Evolutionary conservation across 2,329 filamentous ascomycete genomes (phyloP).

Genomic region (Ophiobolus disseminans): DNA sequence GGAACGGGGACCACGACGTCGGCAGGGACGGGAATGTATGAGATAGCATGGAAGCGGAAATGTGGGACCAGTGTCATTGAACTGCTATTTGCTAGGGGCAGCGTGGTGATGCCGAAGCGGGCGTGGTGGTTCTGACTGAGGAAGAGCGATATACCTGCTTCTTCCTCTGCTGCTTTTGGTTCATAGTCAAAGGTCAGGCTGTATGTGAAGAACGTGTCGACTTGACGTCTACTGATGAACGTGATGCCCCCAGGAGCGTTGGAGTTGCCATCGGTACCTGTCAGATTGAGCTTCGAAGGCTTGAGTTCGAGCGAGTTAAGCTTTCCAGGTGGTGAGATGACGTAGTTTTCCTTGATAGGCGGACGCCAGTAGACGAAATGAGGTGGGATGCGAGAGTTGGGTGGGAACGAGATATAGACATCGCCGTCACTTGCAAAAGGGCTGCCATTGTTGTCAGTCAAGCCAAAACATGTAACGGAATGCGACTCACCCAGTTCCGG

Average conservation of each 20-base stretch:
- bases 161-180: slow-evolving; percentile 51
- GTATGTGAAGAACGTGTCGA: slow-evolving; percentile 62
- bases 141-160: slow-evolving; percentile 62
- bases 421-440: slow-evolving; percentile 53
- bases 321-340: slow-evolving; percentile 55
- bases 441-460: slow-evolving; percentile 6
- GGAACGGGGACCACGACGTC: slow-evolving; percentile 52
- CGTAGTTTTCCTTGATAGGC: slow-evolving; percentile 55
- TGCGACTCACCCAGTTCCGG: slow-evolving; percentile 45
- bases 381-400: slow-evolving; percentile 54
- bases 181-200: slow-evolving; percentile 56
- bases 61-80: slow-evolving; percentile 37
- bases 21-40: slow-evolving; percentile 50
- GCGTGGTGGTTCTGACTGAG: slow-evolving; percentile 60
- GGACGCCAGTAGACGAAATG: slow-evolving; percentile 64
- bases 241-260: slow-evolving; percentile 55
- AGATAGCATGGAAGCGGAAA: slow-evolving; percentile 56
- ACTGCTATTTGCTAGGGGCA: slow-evolving; percentile 15
- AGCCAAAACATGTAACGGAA: not conserved
- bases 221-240: slow-evolving; percentile 61
- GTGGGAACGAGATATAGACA: slow-evolving; percentile 54
- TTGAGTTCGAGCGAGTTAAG: slow-evolving; percentile 56
- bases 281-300: slow-evolving; percentile 62
- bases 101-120: slow-evolving; percentile 51
- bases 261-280: slow-evolving; percentile 58